These are phyloP conservation scores for Lumnitzera racemosa DNA, from an alignment of 345 rosid species.

Conservation along the genomic window DNA sequence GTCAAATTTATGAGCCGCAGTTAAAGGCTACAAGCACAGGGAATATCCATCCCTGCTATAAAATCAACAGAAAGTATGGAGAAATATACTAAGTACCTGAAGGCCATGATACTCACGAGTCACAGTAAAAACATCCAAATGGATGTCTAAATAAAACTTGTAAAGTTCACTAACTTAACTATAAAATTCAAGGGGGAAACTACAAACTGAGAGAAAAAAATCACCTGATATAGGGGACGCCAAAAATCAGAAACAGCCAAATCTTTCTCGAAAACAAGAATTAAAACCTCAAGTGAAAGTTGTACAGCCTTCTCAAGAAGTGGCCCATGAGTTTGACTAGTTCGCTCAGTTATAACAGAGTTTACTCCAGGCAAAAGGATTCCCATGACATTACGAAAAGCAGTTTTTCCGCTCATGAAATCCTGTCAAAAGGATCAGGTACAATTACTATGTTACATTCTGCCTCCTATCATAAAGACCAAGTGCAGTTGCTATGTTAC, in stretches of 20 bases:
- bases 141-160: neutral
- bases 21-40: no score
- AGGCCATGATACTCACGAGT: no score
- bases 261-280: conserved; percentile 82
- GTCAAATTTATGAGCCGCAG: no score
- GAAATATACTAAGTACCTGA: no score
- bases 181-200: neutral
- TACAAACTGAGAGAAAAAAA: conserved; percentile 5
- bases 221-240: conserved; percentile 92
- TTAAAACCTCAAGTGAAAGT: conserved; percentile 73
- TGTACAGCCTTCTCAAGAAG: conserved; percentile 86
- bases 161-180: neutral
- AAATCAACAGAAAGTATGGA: no score
- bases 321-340: conserved; percentile 67
- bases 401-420: conserved; percentile 96
- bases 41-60: no score
- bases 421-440: conserved; percentile 38
- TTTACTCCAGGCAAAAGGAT: conserved; percentile 81
- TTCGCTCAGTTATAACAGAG: conserved; percentile 61
- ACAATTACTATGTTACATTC: neutral
- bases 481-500: neutral
- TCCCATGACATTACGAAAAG: conserved; percentile 78
- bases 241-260: conserved; percentile 70
- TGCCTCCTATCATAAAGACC: conserved; percentile 36
- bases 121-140: neutral